Evolutionary conservation across 2,329 filamentous ascomycete species (phyloP).

Genomic region (Colletotrichum abscissum): DNA sequence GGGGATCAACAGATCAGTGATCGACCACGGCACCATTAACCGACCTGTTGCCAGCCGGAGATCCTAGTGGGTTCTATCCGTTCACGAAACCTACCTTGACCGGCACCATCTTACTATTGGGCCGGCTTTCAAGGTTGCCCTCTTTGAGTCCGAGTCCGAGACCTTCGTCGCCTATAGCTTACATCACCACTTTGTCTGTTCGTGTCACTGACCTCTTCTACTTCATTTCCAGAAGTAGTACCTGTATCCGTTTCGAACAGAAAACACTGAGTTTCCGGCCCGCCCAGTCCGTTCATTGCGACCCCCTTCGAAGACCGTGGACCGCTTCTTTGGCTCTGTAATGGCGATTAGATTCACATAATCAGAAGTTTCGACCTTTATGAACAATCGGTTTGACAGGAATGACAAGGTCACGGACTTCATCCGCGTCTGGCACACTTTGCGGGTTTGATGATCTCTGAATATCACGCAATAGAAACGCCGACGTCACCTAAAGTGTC

Average conservation of each 20-base stretch:
- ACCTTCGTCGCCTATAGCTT: background rate
- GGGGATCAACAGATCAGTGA: background rate
- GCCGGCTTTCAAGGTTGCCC: background rate
- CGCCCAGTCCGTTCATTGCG: background rate
- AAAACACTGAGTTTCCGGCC: slow-evolving; percentile 1
- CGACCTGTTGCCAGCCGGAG: background rate
- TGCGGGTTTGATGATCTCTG: background rate
- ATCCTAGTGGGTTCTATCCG: background rate
- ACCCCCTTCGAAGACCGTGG: background rate
- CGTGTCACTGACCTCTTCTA: background rate
- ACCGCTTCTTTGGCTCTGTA: background rate
- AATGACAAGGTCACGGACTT: background rate
- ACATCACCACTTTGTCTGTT: background rate
- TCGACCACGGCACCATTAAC: background rate
- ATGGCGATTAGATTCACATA: background rate
- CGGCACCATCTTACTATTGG: background rate
- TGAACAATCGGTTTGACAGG: background rate
- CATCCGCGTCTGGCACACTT: background rate
- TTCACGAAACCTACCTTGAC: background rate
- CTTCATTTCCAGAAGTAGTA: background rate
- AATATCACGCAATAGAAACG: background rate
- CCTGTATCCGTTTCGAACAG: background rate
- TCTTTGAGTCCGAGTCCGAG: slow-evolving; percentile 5
- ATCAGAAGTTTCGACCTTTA: background rate
- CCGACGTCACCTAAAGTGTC: background rate